Conservation (phyloP, 306 rosid species). For the Pyrus bretschneideri region DNA sequence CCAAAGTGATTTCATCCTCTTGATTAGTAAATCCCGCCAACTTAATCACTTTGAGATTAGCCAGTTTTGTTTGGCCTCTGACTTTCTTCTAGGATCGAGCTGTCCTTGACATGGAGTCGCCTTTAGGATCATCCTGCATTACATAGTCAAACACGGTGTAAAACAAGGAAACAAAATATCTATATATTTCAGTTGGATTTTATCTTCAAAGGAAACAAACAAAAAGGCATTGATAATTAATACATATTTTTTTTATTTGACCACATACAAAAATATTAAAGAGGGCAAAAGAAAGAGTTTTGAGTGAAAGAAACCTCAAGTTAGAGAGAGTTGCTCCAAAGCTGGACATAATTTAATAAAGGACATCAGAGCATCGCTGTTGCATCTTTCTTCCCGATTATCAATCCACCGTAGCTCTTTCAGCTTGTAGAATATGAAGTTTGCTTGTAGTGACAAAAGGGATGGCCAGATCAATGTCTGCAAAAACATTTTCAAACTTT, state of each 20-base stretch:
- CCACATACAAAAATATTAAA: background rate
- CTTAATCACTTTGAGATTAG: constrained; percentile 34
- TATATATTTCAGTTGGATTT: background rate
- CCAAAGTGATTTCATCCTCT: constrained; percentile 32
- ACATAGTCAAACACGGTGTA: background rate
- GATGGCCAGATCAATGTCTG: constrained; percentile 70
- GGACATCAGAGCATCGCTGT: constrained; percentile 36
- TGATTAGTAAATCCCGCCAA: constrained; percentile 34
- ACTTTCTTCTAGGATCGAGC: constrained; percentile 20
- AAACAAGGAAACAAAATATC: background rate
- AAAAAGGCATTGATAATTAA: background rate
- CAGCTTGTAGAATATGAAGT: constrained; percentile 58
- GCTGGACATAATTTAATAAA: constrained; percentile 59
- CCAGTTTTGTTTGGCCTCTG: constrained; percentile 18
- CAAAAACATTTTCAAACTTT: constrained; percentile 7
- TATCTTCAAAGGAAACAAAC: background rate
- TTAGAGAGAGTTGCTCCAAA: constrained; percentile 47
- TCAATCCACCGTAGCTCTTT: constrained; percentile 73
- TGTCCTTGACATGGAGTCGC: constrained; percentile 20
- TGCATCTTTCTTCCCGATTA: constrained; percentile 25
- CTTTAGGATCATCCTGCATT: constrained; percentile 43
- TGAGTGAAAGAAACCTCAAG: constrained; percentile 22
- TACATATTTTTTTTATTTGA: background rate
- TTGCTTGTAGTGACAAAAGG: constrained; percentile 31
- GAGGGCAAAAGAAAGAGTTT: background rate